Evolutionary conservation across 108 stramenopile genomes (phyloP).

Genomic region (Seminavis robusta): DNA sequence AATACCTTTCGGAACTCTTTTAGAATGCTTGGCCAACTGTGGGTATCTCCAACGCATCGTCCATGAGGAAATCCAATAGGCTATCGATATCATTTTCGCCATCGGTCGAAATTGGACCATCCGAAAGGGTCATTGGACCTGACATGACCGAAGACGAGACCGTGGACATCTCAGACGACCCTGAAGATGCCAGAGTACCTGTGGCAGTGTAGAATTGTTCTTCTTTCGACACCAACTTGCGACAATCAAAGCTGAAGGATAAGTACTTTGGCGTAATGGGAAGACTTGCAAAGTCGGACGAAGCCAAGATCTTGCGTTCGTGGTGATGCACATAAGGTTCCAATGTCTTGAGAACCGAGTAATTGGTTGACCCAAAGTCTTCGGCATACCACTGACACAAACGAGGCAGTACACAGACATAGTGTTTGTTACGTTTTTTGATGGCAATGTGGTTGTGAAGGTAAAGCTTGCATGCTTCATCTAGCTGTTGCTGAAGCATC

Average conservation of each 20-base stretch:
- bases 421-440: conserved; percentile 1
- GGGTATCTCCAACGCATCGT: no score
- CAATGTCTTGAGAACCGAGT: conserved; percentile 15
- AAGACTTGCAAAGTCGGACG: conserved; percentile 9
- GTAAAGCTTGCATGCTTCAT: conserved; percentile 5
- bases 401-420: conserved; percentile 17
- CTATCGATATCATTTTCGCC: no score
- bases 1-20: no score
- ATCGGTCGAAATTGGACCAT: no score
- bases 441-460: conserved; percentile 5
- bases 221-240: conserved; percentile 26
- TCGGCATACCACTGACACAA: conserved; percentile 39
- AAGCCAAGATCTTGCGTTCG: conserved; percentile 9
- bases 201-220: no score
- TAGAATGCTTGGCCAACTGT: no score
- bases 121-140: no score
- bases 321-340: conserved; percentile 17
- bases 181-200: no score
- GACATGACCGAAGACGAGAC: no score
- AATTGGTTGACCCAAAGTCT: conserved; percentile 34
- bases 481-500: conserved; percentile 23
- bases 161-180: no score
- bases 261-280: conserved; percentile 28
- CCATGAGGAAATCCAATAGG: no score
- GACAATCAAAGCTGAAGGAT: conserved; percentile 32